Evolutionary conservation across 2,329 filamentous ascomycete genomes (phyloP).

Genomic region (Geosmithia putterillii): DNA sequence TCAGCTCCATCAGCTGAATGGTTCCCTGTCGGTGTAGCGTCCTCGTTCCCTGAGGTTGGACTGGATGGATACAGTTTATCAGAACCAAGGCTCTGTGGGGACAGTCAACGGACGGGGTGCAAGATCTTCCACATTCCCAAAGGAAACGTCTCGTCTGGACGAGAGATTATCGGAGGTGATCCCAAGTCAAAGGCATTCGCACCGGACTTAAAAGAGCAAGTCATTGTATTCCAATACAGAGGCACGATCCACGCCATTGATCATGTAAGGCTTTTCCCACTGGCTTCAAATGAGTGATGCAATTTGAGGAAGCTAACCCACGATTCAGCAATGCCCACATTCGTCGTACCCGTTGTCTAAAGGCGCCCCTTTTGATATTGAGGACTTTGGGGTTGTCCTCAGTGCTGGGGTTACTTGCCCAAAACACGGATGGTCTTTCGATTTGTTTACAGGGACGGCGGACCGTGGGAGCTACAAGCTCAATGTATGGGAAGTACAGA

Average conservation of each 20-base stretch:
- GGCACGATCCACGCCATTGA: constrained; percentile 56
- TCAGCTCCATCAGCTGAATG: constrained; percentile 17
- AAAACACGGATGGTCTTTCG: constrained; percentile 62
- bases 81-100: neutral
- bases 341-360: constrained; percentile 53
- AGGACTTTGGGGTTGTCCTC: constrained; percentile 55
- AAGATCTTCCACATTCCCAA: constrained; percentile 42
- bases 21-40: constrained; percentile 41
- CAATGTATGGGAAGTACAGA: constrained; percentile 50
- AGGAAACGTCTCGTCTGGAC: constrained; percentile 20
- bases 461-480: constrained; percentile 52
- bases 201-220: constrained; percentile 40
- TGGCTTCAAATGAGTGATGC: neutral
- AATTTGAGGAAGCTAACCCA: neutral
- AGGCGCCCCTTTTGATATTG: constrained; percentile 55
- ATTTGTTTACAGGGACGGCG: constrained; percentile 47
- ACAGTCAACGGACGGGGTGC: constrained; percentile 31
- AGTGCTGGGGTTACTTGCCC: constrained; percentile 54
- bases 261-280: constrained; percentile 36
- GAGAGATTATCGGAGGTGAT: constrained; percentile 21
- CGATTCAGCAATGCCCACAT: constrained; percentile 50
- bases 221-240: constrained; percentile 52
- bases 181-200: constrained; percentile 14
- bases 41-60: constrained; percentile 35
- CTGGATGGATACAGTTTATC: neutral